Conservation (phyloP, 2,329 filamentous ascomycete genomes). For the Verticillium nubilum region DNA sequence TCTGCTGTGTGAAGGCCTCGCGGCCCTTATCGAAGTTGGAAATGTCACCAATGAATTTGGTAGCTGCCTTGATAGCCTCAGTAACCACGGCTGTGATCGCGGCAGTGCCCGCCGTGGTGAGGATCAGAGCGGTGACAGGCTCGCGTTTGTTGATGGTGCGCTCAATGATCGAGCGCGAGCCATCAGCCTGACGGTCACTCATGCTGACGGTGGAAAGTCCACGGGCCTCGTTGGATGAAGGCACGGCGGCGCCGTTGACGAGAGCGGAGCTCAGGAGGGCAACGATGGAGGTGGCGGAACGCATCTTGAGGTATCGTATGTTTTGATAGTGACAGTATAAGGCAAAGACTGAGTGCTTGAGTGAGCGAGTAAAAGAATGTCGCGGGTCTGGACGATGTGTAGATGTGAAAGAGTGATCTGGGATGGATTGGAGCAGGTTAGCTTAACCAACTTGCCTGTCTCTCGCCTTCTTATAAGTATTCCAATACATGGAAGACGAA, state of each 20-base stretch:
- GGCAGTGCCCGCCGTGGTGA: not conserved
- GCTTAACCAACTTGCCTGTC: no score
- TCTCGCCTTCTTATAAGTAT: no score
- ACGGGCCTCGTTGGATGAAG: not conserved
- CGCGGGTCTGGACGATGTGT: no score
- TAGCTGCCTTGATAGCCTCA: not conserved
- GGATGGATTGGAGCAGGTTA: no score
- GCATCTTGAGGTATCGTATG: not conserved
- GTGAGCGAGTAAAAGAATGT: no score
- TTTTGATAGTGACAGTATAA: no score
- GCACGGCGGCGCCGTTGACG: slow-evolving; percentile 1
- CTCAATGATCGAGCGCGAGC: not conserved
- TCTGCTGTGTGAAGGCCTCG: slow-evolving; percentile 4
- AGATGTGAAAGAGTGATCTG: no score
- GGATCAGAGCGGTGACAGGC: not conserved
- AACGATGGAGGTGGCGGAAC: slow-evolving; percentile 1
- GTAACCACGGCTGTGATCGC: slow-evolving; percentile 1
- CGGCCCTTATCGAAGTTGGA: slow-evolving; percentile 2
- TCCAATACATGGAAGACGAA: no score
- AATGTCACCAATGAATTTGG: not conserved
- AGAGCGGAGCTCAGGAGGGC: not conserved
- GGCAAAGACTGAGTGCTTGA: no score
- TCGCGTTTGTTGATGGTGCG: slow-evolving; percentile 1
- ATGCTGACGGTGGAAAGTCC: not conserved
- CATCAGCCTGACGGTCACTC: not conserved